A percentile compares a stretch with the other conserved stretches of the same genome.
phyloP scores from a whole-genome alignment of 2,329 filamentous ascomycete genomes.

The Rosellinia necatrix region DNA sequence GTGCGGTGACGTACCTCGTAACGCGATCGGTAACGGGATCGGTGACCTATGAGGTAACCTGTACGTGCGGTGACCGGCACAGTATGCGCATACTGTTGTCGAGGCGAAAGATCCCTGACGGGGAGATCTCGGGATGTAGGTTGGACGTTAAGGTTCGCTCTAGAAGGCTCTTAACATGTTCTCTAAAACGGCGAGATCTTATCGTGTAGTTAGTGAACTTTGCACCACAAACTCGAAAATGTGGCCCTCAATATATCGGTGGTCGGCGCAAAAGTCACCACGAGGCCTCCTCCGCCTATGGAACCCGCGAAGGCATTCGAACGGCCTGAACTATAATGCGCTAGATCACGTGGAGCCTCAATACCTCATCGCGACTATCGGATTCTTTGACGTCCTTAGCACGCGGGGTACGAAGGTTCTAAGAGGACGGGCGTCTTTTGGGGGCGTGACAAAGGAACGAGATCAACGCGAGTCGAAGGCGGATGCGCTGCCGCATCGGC shows the following conservation, averaged over 20 bases:
- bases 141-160: conserved; percentile 10
- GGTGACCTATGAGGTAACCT: not conserved
- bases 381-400: not conserved
- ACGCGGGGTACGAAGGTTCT: not conserved
- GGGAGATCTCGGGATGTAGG: not conserved
- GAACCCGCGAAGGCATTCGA: not conserved
- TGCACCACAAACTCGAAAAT: not conserved
- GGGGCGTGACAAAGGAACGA: not conserved
- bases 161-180: conserved; percentile 13
- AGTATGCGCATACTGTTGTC: conserved; percentile 13
- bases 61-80: not conserved
- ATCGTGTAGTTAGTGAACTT: not conserved
- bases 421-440: not conserved
- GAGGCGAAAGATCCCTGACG: not conserved
- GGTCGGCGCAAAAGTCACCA: too few relatives aligned
- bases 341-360: not conserved
- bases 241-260: not conserved
- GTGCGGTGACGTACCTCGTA: not conserved
- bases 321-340: conserved; percentile 5
- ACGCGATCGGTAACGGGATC: not conserved
- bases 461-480: not conserved
- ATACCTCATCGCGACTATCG: not conserved
- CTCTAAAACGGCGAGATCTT: conserved; percentile 2
- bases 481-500: too few relatives aligned
- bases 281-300: too few relatives aligned